phyloP scores from a whole-genome alignment of 352 stramenopile species.

The Globisporangium recalcitrans region DNA sequence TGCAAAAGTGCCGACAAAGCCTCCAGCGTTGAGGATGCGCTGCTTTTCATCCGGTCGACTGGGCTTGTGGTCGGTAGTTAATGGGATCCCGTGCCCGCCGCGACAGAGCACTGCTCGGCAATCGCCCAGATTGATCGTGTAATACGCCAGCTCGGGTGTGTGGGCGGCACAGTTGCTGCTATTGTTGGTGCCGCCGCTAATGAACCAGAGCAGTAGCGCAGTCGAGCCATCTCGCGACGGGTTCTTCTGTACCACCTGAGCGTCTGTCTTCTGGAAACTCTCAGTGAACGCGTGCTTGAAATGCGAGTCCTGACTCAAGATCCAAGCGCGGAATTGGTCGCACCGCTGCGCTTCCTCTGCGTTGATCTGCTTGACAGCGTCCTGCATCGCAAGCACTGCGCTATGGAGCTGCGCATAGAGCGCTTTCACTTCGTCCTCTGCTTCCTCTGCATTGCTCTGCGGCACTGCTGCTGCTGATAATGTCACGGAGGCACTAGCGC shows the following conservation, averaged over 20 bases:
- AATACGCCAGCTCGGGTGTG: constrained; percentile 27
- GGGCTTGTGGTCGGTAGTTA: constrained; percentile 61
- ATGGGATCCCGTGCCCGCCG: constrained; percentile 24
- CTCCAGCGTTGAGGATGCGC: constrained; percentile 45
- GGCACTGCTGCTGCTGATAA: not conserved
- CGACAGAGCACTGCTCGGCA: constrained; percentile 58
- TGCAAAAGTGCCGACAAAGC: constrained; percentile 41
- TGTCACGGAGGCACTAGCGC: not conserved
- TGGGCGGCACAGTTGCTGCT: constrained; percentile 7
- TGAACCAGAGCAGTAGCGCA: constrained; percentile 47
- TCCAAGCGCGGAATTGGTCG: constrained; percentile 24
- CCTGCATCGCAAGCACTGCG: constrained; percentile 24
- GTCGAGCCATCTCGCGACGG: constrained; percentile 42
- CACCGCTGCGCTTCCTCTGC: constrained; percentile 23
- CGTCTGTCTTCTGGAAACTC: constrained; percentile 38
- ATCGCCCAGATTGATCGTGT: constrained; percentile 56
- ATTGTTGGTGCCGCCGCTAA: constrained; percentile 3
- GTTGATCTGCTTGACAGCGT: constrained; percentile 30
- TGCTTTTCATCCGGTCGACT: constrained; percentile 37
- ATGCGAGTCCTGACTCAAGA: constrained; percentile 17
- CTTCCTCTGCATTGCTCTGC: not conserved
- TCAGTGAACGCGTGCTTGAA: constrained; percentile 32
- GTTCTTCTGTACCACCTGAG: constrained; percentile 41
- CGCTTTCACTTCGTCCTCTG: constrained; percentile 15
- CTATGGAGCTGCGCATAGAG: constrained; percentile 23